A percentile compares a stretch with the other conserved stretches of the same genome.
phyloP scores from a whole-genome alignment of 2,329 filamentous ascomycete species.

The Cladosporium sphaerospermum region DNA sequence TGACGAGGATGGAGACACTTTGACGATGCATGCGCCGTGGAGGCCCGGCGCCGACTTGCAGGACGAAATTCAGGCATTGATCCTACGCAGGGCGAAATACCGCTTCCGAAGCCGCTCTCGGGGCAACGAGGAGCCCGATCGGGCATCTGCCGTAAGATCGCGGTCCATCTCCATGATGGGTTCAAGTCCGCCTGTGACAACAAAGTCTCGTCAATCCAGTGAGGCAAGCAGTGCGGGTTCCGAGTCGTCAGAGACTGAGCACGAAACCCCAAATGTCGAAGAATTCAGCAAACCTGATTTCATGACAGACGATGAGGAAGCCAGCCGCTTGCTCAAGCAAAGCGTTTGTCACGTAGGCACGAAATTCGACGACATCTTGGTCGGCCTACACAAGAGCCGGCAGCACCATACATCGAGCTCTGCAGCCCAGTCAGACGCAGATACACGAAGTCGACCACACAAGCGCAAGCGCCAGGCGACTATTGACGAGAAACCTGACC shows the following conservation, averaged over 20 bases:
- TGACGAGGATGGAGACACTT: constrained; percentile 11
- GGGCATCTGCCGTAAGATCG: background rate
- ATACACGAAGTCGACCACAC: background rate
- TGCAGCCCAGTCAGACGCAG: background rate
- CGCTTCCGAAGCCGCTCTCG: constrained; percentile 33
- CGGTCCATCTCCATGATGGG: background rate
- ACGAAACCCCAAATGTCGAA: background rate
- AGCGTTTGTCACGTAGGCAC: constrained; percentile 63
- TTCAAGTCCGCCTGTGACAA: background rate
- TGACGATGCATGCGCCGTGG: constrained; percentile 17
- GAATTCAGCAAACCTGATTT: background rate
- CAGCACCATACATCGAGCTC: constrained; percentile 17
- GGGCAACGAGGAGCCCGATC: background rate
- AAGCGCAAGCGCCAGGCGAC: constrained; percentile 11
- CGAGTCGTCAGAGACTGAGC: background rate
- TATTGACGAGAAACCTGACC: constrained; percentile 1
- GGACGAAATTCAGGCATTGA: constrained; percentile 61
- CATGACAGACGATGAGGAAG: constrained; percentile 1
- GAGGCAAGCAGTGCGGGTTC: background rate
- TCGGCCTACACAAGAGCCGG: constrained; percentile 57
- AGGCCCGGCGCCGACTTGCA: constrained; percentile 58
- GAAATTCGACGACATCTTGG: constrained; percentile 63
- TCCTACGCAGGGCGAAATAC: constrained; percentile 62
- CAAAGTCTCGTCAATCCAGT: background rate
- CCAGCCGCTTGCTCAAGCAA: constrained; percentile 53